phyloP scores from a whole-genome alignment of 371 early-diverging fungal species.

The Apophysomyces trapeziformis region DNA sequence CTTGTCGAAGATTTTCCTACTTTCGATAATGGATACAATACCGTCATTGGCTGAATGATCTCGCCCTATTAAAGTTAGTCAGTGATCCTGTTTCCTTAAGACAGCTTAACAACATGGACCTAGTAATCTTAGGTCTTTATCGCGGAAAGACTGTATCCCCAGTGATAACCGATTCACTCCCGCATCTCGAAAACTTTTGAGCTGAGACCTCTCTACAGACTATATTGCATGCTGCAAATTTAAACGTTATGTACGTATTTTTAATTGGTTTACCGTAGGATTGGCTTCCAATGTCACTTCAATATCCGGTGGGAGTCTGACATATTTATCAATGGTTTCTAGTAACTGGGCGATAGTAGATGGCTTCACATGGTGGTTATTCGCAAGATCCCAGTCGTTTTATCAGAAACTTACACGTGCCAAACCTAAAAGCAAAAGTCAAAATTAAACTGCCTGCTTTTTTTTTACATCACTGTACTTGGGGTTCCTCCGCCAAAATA shows the following conservation, averaged over 20 bases:
- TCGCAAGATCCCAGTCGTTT: background rate
- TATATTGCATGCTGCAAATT: conserved; percentile 14
- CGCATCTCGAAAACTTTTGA: conserved; percentile 53
- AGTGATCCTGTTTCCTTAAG: conserved; percentile 12
- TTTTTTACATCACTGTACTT: conserved; percentile 27
- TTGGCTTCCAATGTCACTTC: conserved; percentile 75
- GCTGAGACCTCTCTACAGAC: conserved; percentile 51
- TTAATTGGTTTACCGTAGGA: conserved; percentile 58
- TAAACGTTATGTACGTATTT: background rate
- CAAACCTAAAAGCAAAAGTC: conserved; percentile 21
- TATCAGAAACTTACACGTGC: conserved; percentile 14
- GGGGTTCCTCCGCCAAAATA: conserved; percentile 77
- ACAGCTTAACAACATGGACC: conserved; percentile 18
- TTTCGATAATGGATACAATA: conserved; percentile 56
- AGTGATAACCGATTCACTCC: conserved; percentile 85
- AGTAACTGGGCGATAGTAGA: conserved; percentile 45
- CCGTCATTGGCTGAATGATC: conserved; percentile 74
- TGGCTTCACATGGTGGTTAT: conserved; percentile 21
- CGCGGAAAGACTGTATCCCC: conserved; percentile 80
- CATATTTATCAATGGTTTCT: conserved; percentile 37
- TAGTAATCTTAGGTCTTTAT: conserved; percentile 47
- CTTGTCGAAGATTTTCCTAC: conserved; percentile 59
- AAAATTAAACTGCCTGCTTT: conserved; percentile 1
- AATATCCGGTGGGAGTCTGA: conserved; percentile 37
- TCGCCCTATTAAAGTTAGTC: conserved; percentile 55